Base-by-base conservation (phyloP, 306 rosid species). In the Dryas alaskensis region DNA sequence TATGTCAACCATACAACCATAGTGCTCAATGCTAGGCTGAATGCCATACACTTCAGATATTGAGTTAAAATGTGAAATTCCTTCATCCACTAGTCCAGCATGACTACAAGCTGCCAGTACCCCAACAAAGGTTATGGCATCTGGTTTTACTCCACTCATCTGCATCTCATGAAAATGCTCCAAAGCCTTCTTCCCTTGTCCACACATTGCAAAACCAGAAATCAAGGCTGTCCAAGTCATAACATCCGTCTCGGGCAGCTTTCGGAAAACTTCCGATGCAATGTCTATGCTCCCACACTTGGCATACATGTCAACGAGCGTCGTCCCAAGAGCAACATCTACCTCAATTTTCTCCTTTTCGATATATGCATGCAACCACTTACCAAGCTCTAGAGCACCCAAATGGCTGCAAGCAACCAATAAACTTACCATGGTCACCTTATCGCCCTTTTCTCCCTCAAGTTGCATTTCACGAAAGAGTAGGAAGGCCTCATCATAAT, bases 361-460 rank as follows among this genome's bases (percentile, higher is more conserved):
- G 4, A 74, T 69, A 4, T 61, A 69, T 53, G 76, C 83, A 55
- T 54, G 68, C 49, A 79, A 7, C 79, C 79, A 74, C 64, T 69
- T 80, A n/a, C 76, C 79, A 6, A 80, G 79, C 67, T 74, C 62
- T 17, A 80, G 68, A 51, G 76, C 79, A 37, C 83, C 79, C 39
- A 74, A 80, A 69, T 54, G 75, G 59, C 57, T 67, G 65, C 79
- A 73, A 67, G 70, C 82, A 52, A 79, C 70, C 71, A 73, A 47
- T 22, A 79, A 72, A 57, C 82, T 73, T 10, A 60, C 71, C 74
- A 72, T 59, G 4, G 79, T 60, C 53, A 79, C 72, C 66, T 60
- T 37, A 52, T 73, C 79, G 22, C 79, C 82, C 19, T n/a, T 79
- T 45, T 73, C 60, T 31, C 75, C 79, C 52, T 37, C 12, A 31